These are phyloP conservation scores for Taiwanofungus camphoratus DNA, from an alignment of 1,284 basidiomycete species.

Conservation along the genomic window DNA sequence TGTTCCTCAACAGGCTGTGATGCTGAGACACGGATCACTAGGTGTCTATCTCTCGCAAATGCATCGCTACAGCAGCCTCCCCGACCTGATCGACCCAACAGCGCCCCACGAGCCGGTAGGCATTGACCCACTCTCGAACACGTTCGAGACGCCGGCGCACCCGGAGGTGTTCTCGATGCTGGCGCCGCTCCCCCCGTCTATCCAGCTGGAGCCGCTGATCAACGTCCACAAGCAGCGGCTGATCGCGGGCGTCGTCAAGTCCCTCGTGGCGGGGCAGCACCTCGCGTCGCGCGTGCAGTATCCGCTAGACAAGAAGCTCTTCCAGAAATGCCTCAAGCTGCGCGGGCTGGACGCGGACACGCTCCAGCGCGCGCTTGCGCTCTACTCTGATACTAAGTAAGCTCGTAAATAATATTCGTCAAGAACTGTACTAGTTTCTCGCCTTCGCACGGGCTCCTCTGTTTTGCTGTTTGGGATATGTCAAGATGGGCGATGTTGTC, in stretches of 20 bases:
- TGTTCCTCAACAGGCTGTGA: neutral
- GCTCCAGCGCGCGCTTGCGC: conserved; percentile 39
- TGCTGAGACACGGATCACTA: conserved; percentile 22
- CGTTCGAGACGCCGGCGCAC: conserved; percentile 61
- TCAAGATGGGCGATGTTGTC: too few species aligned
- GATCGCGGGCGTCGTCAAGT: conserved; percentile 73
- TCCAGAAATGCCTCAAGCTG: conserved; percentile 69
- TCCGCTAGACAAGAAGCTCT: conserved; percentile 66
- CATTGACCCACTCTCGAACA: conserved; percentile 55
- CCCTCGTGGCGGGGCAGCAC: conserved; percentile 75
- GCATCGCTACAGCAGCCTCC: conserved; percentile 58
- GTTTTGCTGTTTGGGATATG: too few species aligned
- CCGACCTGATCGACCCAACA: conserved; percentile 80
- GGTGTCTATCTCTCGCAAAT: conserved; percentile 78
- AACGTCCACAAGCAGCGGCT: conserved; percentile 84
- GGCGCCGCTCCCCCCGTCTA: conserved; percentile 60
- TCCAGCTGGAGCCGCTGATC: conserved; percentile 80
- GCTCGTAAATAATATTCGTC: neutral
- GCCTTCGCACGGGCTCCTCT: too few species aligned
- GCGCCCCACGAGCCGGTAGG: conserved; percentile 63
- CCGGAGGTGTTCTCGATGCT: conserved; percentile 74
- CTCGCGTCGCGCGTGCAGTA: conserved; percentile 67
- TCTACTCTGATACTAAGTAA: conserved; percentile 25
- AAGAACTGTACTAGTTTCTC: too few species aligned
- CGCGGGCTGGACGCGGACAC: conserved; percentile 53